These are phyloP conservation scores for Colletotrichum sp. DNA, from an alignment of 2,329 filamentous ascomycete genomes.

Conservation along the genomic window DNA sequence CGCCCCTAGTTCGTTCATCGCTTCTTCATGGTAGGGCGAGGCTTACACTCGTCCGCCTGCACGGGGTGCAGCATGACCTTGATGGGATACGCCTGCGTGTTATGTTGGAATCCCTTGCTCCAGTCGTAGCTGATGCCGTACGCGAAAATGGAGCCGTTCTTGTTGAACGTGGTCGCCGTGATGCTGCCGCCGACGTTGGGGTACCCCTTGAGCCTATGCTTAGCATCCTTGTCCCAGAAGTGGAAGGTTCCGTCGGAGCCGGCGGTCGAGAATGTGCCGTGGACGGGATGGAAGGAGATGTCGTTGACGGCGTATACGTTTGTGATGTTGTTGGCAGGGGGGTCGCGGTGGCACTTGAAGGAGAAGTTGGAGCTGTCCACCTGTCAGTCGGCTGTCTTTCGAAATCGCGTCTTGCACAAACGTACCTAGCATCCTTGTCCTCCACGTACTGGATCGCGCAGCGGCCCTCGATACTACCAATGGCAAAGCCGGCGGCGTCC, in stretches of 20 bases:
- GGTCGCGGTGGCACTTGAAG: slow-evolving; percentile 97
- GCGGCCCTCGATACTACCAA: slow-evolving; percentile 94
- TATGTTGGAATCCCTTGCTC: slow-evolving; percentile 92
- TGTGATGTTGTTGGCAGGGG: slow-evolving; percentile 74
- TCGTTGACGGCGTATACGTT: slow-evolving; percentile 96
- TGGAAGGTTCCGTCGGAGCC: slow-evolving; percentile 96
- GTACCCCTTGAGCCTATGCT: slow-evolving; percentile 89
- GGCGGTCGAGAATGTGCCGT: slow-evolving; percentile 98
- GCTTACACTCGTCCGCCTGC: slow-evolving; percentile 65
- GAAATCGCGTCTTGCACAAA: background rate
- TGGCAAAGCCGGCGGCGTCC: slow-evolving; percentile 89
- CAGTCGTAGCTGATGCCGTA: slow-evolving; percentile 97
- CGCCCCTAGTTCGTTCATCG: slow-evolving; percentile 42
- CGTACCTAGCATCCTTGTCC: slow-evolving; percentile 83
- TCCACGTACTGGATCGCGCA: slow-evolving; percentile 99
- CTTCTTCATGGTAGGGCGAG: slow-evolving; percentile 65
- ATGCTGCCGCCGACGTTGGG: slow-evolving; percentile 86
- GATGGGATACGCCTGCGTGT: slow-evolving; percentile 75
- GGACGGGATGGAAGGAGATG: slow-evolving; percentile 95
- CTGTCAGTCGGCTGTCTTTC: background rate
- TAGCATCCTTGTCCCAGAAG: slow-evolving; percentile 94
- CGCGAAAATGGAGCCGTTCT: slow-evolving; percentile 81
- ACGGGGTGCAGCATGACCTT: slow-evolving; percentile 89
- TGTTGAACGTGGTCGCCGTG: slow-evolving; percentile 89
- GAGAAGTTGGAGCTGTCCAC: slow-evolving; percentile 87